Evolutionary conservation across 768 basidiomycete species (phyloP), one percentile per base, ranked within the genome.

Genomic region (Tylopilus intermedius): DNA sequence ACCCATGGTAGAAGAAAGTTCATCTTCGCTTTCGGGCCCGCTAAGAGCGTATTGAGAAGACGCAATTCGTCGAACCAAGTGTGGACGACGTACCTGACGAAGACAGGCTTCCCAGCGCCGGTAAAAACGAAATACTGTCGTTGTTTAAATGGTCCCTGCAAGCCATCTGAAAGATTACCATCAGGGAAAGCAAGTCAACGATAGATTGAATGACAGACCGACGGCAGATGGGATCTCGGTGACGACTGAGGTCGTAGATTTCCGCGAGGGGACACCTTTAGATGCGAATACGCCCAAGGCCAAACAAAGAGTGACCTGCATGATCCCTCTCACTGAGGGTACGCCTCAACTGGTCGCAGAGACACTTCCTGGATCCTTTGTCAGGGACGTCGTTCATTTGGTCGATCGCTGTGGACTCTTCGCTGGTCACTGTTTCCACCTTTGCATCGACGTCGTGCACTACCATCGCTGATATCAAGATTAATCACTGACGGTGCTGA

Each of bases 51-150:
- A 43, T 45, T 30, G 22, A 44, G 47, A 18, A 21, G n/a, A 30
- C 41, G 42, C 5, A 54, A 24, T 56, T 45, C 45, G 11, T n/a
- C 10, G 43, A 35, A 37, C 52, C 40, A 26, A 32, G 48, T 21
- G 15, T 30, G 18, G 11, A 33, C 5, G 44, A 59, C 74, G 54
- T 67, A 89, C 94, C 90, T 91, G 40, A 83, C 77, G 64, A 90
- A 99, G 10, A 99, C 94, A n/a, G 94, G 94, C 69, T 99, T 98
- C 27, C 96, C 96, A 29, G 96, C 96, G 56, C 94, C 84, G 0
- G 94, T 97, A n/a, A 98, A 77, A 14, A 97, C 81, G 64, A 90
- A 96, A 68, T 97, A 99, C 64, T 91, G 82, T 48, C 94, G 78
- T 22, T 79, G 81, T 47, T 76, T 72, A 62, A 69, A 71, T 13